These are phyloP conservation scores for Infundibulicybe gibba DNA, from an alignment of 768 basidiomycete genomes.

Conservation along the genomic window DNA sequence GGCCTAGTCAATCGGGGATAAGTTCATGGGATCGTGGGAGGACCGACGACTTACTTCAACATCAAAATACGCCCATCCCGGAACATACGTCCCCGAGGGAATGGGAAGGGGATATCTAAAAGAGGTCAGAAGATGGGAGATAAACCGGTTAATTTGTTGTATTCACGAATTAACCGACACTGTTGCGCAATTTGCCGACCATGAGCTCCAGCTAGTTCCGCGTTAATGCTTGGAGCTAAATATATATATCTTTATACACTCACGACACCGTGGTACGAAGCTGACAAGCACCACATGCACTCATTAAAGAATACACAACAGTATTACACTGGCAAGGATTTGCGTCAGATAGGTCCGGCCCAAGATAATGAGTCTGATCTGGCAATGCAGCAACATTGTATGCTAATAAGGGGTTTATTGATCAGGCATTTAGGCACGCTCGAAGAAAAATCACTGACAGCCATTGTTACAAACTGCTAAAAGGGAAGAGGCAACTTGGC, in stretches of 20 bases:
- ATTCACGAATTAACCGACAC: conserved; percentile 26
- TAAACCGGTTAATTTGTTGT: neutral
- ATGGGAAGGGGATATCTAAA: conserved; percentile 44
- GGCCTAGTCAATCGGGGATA: conserved; percentile 15
- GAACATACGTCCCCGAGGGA: conserved; percentile 46
- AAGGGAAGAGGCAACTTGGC: conserved; percentile 38
- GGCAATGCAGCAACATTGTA: conserved; percentile 28
- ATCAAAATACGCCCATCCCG: conserved; percentile 61
- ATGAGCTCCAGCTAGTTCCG: conserved; percentile 43
- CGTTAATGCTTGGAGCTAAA: neutral
- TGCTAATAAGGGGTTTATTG: conserved; percentile 13
- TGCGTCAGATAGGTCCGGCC: conserved; percentile 30
- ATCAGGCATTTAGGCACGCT: neutral
- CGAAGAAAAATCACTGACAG: conserved; percentile 25
- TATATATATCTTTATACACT: conserved; percentile 8
- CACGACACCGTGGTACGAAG: conserved; percentile 33
- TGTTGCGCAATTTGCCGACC: conserved; percentile 44
- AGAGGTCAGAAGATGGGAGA: neutral
- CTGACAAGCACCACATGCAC: conserved; percentile 59
- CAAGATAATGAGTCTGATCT: conserved; percentile 29
- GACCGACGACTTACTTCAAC: conserved; percentile 31
- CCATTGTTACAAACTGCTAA: conserved; percentile 37
- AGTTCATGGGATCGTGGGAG: neutral
- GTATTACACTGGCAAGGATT: conserved; percentile 53
- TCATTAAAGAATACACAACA: conserved; percentile 51